Base-by-base conservation (phyloP, 768 basidiomycete species). In the Gautieria morchelliformis region DNA sequence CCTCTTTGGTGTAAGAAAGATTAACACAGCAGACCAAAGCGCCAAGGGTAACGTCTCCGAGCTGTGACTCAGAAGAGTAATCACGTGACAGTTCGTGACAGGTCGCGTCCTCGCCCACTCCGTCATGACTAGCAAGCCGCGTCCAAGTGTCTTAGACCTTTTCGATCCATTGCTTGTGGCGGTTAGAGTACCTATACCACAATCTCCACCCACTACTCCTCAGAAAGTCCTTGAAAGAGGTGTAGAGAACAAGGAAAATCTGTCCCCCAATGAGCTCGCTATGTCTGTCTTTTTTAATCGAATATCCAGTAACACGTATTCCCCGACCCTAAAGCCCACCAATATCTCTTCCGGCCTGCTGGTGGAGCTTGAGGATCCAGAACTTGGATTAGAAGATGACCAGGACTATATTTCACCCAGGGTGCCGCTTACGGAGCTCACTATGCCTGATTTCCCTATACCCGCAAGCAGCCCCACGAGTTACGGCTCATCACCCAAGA, bases 251-350 rank as follows among this genome's bases (percentile, higher is more conserved):
- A 45, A 44, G 27, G 27, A 48, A 45, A 52, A 52, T 24, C n/a
- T 49, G 27, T 4, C 17, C 35, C 27, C 47, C 37, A 41, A 57
- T 15, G 47, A 39, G 24, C 45, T 49, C 35, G 40, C 51, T 14
- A 57, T 57, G 56, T 47, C 46, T 33, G 35, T 50, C 17, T 57
- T 57, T 35, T 57, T 57, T 27, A 47, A 57, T 47, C 56, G 45
- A 20, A 35, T 57, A 20, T 48, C 46, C 37, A 33, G 37, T 15
- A 14, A 24, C 6, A 45, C 27, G 32, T 35, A 3, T 19, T 49
- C 10, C 32, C 32, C 15, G 37, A 17, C n/a, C 5, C 5, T 8
- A 6, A n/a, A 30, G 20, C 4, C 30, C 33, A n/a, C 40, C 37
- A 24, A 24, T 10, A 22, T 32, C 14, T 27, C 51, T 12, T 52